Evolutionary conservation across 2,329 filamentous ascomycete genomes (phyloP), one percentile per base, ranked within the genome.

Genomic region (Alternaria atra): DNA sequence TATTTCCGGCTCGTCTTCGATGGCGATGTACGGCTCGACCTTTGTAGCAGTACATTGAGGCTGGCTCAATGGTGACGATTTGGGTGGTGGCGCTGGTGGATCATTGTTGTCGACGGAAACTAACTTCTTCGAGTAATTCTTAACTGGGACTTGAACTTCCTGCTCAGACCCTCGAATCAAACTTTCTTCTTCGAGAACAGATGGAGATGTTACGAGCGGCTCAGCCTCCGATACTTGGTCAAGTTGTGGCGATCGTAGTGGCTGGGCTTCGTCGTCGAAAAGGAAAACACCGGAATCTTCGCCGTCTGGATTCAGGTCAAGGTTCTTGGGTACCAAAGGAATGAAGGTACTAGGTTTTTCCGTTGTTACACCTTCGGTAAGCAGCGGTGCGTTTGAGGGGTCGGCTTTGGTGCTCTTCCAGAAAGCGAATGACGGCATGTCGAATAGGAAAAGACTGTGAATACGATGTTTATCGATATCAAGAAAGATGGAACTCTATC

Each of bases 341-440:
- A 29, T 23, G 2, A 58, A 54, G 4, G 25, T 40, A 9, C 48
- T 58, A 12, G 46, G 4, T 3, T 61, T 52, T 17, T 51, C 27
- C 9, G 54, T 46, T 6, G 58, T 47, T 3, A 52, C 50, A 55
- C 60, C 51, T 23, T 60, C 59, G 9, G 29, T 63, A 4, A 63
- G 53, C 1, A 64, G 52, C 2, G 61, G 58, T 30, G 55, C 37
- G 30, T 52, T 60, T 3, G 58, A 29, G 27, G 64, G 60, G n/a
- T 67, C 63, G 8, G 20, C 15, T 50, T 66, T 70, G 20, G 61
- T 35, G 50, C 42, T 64, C 46, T 67, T 70, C 69, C 67, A 69
- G 37, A 70, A 71, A 32, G 68, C 52, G 39, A 72, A 69, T 6
- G 69, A 69, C 5, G 69, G 69, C 69, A 72, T 71, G 2, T 39